Evolutionary conservation across 2,329 filamentous ascomycete species (phyloP).

Genomic region (Meredithiella fracta): DNA sequence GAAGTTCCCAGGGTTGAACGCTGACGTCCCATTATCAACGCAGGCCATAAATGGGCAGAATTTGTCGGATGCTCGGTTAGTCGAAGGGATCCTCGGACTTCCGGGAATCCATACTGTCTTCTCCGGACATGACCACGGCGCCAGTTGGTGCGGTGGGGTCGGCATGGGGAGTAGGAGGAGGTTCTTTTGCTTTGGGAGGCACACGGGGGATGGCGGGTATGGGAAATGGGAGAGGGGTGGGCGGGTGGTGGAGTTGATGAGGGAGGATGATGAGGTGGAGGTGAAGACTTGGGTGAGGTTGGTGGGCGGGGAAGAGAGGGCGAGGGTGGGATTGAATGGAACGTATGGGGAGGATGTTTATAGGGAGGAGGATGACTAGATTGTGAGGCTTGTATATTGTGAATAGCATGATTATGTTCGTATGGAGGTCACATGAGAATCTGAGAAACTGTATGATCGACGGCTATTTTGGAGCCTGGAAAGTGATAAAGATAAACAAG

Average conservation of each 20-base stretch:
- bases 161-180: conserved; percentile 14
- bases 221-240: conserved; percentile 46
- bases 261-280: conserved; percentile 22
- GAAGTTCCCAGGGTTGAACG: conserved; percentile 22
- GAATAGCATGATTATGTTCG: no score
- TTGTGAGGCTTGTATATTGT: no score
- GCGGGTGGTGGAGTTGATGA: conserved; percentile 29
- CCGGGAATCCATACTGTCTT: conserved; percentile 33
- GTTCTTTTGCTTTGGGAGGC: conserved; percentile 42
- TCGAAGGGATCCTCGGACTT: conserved; percentile 32
- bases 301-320: conserved; percentile 36
- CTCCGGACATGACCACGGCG: conserved; percentile 40
- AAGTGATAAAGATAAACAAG: no score
- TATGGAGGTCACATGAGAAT: no score
- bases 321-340: conserved; percentile 36
- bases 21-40: conserved; percentile 18
- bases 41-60: conserved; percentile 20
- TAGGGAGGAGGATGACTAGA: conserved; percentile 17
- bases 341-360: conserved; percentile 44
- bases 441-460: no score
- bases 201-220: conserved; percentile 55
- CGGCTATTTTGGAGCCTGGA: no score
- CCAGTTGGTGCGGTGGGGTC: conserved; percentile 26
- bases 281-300: conserved; percentile 45
- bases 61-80: conserved; percentile 31